Evolutionary conservation across 495 filamentous ascomycete genomes (phyloP).

Genomic region (Podospora fimiseda): DNA sequence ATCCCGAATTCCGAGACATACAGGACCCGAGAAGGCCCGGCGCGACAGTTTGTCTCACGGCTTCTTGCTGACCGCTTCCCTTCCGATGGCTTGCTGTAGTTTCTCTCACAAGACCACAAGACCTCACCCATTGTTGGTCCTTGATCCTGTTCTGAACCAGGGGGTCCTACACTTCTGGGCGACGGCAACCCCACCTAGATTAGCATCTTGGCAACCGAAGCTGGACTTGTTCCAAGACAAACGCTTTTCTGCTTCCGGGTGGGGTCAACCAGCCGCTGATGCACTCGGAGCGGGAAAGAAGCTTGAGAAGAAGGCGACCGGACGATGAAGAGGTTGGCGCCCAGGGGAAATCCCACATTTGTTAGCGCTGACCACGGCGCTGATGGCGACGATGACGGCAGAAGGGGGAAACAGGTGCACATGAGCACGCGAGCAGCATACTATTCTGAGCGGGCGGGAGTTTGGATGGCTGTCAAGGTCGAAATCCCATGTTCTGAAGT

Average conservation of each 20-base stretch:
- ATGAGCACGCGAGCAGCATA: neutral
- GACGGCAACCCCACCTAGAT: constrained; percentile 3
- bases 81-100: neutral
- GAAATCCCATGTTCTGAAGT: neutral
- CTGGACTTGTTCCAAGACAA: constrained; percentile 7
- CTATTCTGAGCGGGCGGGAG: neutral
- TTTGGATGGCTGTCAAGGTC: neutral
- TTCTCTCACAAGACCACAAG: constrained; percentile 7
- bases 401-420: neutral
- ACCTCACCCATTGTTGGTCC: neutral
- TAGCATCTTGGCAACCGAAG: constrained; percentile 4
- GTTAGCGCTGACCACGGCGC: neutral
- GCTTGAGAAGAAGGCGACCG: neutral
- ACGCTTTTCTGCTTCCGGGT: neutral
- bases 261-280: constrained; percentile 4
- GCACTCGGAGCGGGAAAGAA: neutral
- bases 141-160: neutral
- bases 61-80: neutral
- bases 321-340: neutral
- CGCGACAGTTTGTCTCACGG: neutral
- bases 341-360: neutral
- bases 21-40: neutral
- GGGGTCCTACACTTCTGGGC: neutral
- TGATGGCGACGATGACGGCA: neutral
- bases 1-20: neutral